phyloP scores from a whole-genome alignment of 768 basidiomycete genomes.

The Termitomyces sp. region DNA sequence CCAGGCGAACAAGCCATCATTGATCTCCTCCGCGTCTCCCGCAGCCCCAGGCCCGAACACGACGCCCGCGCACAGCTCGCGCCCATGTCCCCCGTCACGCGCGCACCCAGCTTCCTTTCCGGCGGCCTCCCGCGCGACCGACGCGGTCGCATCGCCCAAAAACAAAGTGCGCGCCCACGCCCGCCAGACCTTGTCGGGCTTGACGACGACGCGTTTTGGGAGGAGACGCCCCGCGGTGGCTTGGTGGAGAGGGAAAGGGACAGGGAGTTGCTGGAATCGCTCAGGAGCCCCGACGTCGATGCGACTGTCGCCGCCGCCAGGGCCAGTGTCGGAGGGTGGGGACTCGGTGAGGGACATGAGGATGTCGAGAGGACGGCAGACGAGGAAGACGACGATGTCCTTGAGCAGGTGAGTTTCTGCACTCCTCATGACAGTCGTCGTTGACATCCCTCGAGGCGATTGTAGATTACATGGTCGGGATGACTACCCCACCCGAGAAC shows the following conservation, averaged over 20 bases:
- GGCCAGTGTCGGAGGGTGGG: conserved; percentile 69
- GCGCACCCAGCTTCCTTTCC: conserved; percentile 65
- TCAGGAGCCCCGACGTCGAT: conserved; percentile 53
- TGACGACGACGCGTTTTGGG: conserved; percentile 31
- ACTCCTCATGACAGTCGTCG: neutral
- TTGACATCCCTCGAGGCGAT: conserved; percentile 29
- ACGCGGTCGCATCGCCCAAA: conserved; percentile 66
- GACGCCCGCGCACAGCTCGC: conserved; percentile 23
- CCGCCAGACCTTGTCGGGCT: conserved; percentile 24
- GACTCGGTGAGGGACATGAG: conserved; percentile 55
- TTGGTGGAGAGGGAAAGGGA: conserved; percentile 41
- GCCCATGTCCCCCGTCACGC: conserved; percentile 22
- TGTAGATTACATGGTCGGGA: conserved; percentile 55
- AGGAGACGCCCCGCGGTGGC: conserved; percentile 49
- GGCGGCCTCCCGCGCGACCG: conserved; percentile 73
- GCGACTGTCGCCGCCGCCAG: conserved; percentile 25
- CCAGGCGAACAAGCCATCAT: conserved; percentile 62
- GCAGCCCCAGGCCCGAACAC: conserved; percentile 41
- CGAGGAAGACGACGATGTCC: conserved; percentile 56
- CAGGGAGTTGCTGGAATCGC: conserved; percentile 49
- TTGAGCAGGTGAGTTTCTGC: conserved; percentile 46
- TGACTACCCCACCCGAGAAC: conserved; percentile 30
- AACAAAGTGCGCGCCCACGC: conserved; percentile 24
- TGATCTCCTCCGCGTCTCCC: conserved; percentile 60
- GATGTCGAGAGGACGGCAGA: conserved; percentile 39